Evolutionary conservation across 2,329 filamentous ascomycete genomes (phyloP), one percentile per base, ranked within the genome.

Genomic region (Didymella lethalis): DNA sequence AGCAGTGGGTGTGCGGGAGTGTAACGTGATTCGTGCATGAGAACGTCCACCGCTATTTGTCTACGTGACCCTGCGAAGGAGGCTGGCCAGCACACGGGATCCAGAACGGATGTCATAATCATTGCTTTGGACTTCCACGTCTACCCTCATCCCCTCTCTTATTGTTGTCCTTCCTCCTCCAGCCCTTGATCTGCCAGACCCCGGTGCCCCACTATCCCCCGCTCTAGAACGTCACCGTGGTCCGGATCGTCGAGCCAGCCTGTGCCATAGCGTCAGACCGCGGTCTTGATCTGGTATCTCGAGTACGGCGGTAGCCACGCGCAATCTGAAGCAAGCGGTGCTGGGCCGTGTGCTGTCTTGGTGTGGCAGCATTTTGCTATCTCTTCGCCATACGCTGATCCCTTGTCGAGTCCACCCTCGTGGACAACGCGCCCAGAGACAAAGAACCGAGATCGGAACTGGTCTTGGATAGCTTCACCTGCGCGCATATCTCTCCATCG

Each of bases 21-120:
- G 62, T 46, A 60, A 38, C 62, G 55, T 74, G 69, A 74, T 73
- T 72, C 64, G 69, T 59, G 62, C 60, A 64, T 62, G 48, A 44
- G 59, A 46, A 59, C 65, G 57, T 61, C 62, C 61, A 68, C 65
- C 65, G 67, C 67, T 59, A 59, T 66, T 65, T 61, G 63, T 64
- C 57, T 63, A 67, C 69, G 68, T 73, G 70, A 69, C 66, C 56
- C 61, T 54, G 51, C 53, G 45, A 64, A 63, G 65, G 66, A 63
- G 62, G 48, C 53, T 57, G 54, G 64, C 64, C 65, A 67, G 54
- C 63, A 64, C 64, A 71, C 64, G 66, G 62, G 66, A 59, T 62
- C 64, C 70, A 60, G 64, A 64, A 65, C 60, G 54, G 50, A 48
- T 55, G 61, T 55, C 57, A 54, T 66, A 50, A 53, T 60, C 64